Percentiles rank a stretch among this genome's conserved stretches.
Conservation (phyloP, 176 grass and related monocot species). For the Tillandsia leiboldiana region DNA sequence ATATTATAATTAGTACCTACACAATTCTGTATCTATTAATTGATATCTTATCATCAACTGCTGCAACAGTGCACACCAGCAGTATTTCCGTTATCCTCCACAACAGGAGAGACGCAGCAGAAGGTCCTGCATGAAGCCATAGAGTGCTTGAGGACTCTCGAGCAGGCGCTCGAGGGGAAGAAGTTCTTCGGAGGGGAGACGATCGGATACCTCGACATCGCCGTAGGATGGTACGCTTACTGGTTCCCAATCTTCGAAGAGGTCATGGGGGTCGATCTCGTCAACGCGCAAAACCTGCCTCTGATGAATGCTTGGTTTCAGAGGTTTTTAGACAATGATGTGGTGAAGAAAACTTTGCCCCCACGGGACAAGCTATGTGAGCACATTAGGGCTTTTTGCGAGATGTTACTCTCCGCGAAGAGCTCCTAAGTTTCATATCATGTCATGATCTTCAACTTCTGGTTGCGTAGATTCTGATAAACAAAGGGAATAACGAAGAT, state of each 20-base stretch:
- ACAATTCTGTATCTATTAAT: no score
- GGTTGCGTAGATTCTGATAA: no score
- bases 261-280: conserved; percentile 7
- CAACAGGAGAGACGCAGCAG: conserved; percentile 25
- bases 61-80: conserved; percentile 25
- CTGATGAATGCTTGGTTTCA: conserved; percentile 42
- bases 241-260: conserved; percentile 43
- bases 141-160: conserved; percentile 33
- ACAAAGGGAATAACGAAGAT: no score
- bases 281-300: conserved; percentile 34
- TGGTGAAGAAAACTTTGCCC: conserved; percentile 32
- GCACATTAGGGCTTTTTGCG: conserved; percentile 26
- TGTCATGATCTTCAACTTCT: no score
- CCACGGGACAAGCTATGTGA: conserved; percentile 36
- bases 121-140: conserved; percentile 33
- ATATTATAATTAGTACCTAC: no score
- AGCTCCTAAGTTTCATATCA: no score
- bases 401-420: conserved; percentile 28
- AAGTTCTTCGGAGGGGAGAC: conserved; percentile 46
- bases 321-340: conserved; percentile 33
- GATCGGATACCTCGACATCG: conserved; percentile 42
- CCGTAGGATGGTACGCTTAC: conserved; percentile 37
- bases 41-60: no score
- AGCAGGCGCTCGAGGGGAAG: conserved; percentile 37
- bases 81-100: conserved; percentile 17